Base-by-base conservation (phyloP, 257 asterid genomes). In the Striga asiatica region DNA sequence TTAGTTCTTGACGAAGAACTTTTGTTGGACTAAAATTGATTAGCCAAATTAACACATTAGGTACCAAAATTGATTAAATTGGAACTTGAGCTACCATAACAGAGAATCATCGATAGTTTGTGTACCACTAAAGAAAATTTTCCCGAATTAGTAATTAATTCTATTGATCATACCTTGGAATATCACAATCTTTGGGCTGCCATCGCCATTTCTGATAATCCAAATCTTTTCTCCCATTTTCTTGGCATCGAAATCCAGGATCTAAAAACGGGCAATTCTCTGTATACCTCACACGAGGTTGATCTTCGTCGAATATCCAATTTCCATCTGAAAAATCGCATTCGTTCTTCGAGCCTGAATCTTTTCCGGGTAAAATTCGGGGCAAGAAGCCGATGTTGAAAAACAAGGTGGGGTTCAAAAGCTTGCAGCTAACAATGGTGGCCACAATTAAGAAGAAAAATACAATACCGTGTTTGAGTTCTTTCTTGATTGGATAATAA, bases 181-280 rank as follows among this genome's bases (percentile, higher is more conserved):
- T 80, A 66, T 80, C 16, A 58, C 96, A 91, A 0, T 34, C 66
- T 6, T 69, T 55, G 10, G 98, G 96, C 47, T 75, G 81, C 98
- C 98, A 91, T 12, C 94, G 76, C 98, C 98, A 91, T 48, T 80
- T 86, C 60, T 59, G 89, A 25, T 76, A 91, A 29, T 42, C 79
- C 8, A 53, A 43, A 48, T 91, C 88, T 1, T 13, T 54, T 10
- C 98, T 60, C 1, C 98, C 98, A 37, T 61, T 86, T 5, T 4
- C 48, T 27, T 32, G 80, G 73, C 98, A 91, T 3, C 95, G 85
- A 57, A 91, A 91, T 1, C 98, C 98, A 0, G 92, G 89, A 65
- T 91, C 98, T 59, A 91, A 54, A 63, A 86, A 91, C 2, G 87
- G 89, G 80, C 98, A 91, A 2, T 71, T 50, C 70, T 91, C 98